Conservation (phyloP, 2,329 filamentous ascomycete species). For the Nothophaeocryptopus gaeumannii region DNA sequence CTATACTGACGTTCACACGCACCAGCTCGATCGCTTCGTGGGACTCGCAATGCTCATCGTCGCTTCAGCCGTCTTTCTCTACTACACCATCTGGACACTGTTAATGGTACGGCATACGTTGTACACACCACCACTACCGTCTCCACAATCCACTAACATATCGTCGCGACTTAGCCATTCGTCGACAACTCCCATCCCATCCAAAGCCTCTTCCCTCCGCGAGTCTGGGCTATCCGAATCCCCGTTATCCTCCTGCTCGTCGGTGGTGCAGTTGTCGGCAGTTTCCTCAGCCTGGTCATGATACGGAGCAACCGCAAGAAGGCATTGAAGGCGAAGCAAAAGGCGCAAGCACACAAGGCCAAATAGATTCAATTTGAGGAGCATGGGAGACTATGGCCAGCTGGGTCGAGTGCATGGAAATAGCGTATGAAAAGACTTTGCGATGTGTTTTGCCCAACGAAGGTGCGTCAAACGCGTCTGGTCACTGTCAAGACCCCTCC, state of each 20-base stretch:
- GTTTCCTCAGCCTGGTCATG: conserved; percentile 96
- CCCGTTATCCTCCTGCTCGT: conserved; percentile 94
- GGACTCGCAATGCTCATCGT: conserved; percentile 73
- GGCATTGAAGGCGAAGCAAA: conserved; percentile 88
- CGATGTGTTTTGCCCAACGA: no score
- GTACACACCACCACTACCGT: neutral
- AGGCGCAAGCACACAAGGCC: conserved; percentile 61
- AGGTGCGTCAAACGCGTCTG: no score
- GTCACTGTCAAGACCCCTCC: no score
- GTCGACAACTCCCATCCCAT: conserved; percentile 92
- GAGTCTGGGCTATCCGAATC: conserved; percentile 98
- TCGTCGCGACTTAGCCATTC: conserved; percentile 68
- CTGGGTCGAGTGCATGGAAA: conserved; percentile 2
- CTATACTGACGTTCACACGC: conserved; percentile 2
- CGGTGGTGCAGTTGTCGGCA: conserved; percentile 88
- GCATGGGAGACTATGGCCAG: neutral
- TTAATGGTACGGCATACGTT: conserved; percentile 68
- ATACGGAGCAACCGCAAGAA: conserved; percentile 98
- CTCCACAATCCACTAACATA: neutral
- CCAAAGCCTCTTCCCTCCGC: conserved; percentile 91
- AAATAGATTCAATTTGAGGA: conserved; percentile 43
- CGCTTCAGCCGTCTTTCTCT: conserved; percentile 72
- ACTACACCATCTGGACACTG: conserved; percentile 97
- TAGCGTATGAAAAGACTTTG: neutral
- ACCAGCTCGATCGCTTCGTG: conserved; percentile 83